Evolutionary conservation across 1,284 basidiomycete genomes (phyloP), one percentile per base, ranked within the genome.

Genomic region (Laetiporus sulphureus): DNA sequence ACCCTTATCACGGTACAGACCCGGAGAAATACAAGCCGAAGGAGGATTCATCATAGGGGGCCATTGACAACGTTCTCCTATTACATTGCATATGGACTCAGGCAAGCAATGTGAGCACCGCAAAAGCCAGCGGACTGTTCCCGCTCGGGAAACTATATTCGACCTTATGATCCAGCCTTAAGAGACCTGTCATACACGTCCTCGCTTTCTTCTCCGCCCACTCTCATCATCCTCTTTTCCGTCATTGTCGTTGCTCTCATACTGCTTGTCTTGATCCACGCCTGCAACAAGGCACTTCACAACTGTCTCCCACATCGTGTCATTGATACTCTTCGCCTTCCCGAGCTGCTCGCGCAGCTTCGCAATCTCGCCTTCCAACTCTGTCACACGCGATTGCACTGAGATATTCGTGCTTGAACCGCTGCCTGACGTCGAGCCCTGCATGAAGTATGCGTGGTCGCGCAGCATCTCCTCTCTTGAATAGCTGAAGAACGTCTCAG

Each of bases 231-330:
- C 46, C 12, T 22, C 45, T 5, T 32, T 31, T 4, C 44, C 49
- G 15, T 46, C 46, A 19, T 20, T 40, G 13, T 38, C 38, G 32
- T 16, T 33, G 11, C 5, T 13, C 34, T 18, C 39, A 35, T 18
- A 42, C 36, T 21, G 32, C 37, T 11, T 27, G 36, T 40, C 25
- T 18, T 45, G 20, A 35, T 41, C 64, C 18, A 61, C 63, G 40
- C 69, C 63, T 20, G 61, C 58, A 4, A 83, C 62, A n/a, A 78
- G 60, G 41, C 64, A 72, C 48, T 80, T 75, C 22, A 88, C 81
- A 3, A 93, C 76, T 1, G 74, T 77, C 51, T 86, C 83, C 91
- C 91, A 94, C 83, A 94, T 93, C 39, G 76, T 72, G 55, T 93
- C 89, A 52, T 94, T 95, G 44, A 93, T 73, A 24, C 80, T 77